Evolutionary conservation across 192 early-diverging fungal genomes (phyloP).

Genomic region (Cetraspora pellucida): DNA sequence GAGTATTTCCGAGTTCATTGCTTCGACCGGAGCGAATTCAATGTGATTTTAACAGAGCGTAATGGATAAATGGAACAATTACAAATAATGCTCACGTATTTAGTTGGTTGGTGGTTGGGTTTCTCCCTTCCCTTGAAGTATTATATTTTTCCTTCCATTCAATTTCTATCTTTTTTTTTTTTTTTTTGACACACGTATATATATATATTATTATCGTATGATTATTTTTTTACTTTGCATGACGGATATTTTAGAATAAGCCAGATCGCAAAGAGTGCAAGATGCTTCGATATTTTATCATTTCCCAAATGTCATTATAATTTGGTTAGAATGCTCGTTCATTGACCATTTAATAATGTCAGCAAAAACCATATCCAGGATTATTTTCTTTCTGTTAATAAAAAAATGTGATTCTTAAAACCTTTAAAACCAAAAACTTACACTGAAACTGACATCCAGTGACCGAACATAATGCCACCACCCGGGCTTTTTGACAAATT

Average conservation of each 20-base stretch:
- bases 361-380: too few species aligned
- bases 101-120: not conserved
- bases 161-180: not conserved
- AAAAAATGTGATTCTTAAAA: not conserved
- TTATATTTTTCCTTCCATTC: not conserved
- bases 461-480: constrained; percentile 93
- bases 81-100: not conserved
- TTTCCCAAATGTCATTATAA: too few species aligned
- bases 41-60: not conserved
- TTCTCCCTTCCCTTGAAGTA: not conserved
- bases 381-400: too few species aligned
- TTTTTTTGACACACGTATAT: not conserved
- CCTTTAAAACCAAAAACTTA: constrained; percentile 87
- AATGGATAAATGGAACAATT: not conserved
- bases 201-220: constrained; percentile 2
- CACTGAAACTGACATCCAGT: constrained; percentile 73
- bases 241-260: constrained; percentile 11
- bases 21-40: not conserved
- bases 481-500: constrained; percentile 51
- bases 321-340: too few species aligned
- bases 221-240: not conserved
- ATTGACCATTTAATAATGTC: too few species aligned
- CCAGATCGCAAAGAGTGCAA: constrained; percentile 4
- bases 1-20: not conserved
- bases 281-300: not conserved